These are phyloP conservation scores for Diplogelasinospora grovesii DNA, from an alignment of 495 filamentous ascomycete species.

Conservation along the genomic window DNA sequence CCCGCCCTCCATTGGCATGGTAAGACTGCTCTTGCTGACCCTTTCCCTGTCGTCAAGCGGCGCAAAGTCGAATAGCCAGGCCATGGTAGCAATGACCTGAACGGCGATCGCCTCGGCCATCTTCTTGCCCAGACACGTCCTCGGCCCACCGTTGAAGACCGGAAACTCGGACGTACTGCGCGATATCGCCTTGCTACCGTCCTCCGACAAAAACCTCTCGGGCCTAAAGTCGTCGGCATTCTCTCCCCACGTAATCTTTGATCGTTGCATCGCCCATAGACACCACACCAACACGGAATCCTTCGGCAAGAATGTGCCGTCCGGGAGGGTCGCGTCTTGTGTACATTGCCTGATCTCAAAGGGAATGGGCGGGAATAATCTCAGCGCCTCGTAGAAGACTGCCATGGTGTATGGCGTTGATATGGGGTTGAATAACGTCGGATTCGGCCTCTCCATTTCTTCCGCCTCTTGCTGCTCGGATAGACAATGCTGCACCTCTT, in stretches of 20 bases:
- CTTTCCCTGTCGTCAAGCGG: constrained; percentile 37
- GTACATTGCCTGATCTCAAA: constrained; percentile 55
- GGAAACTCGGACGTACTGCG: constrained; percentile 50
- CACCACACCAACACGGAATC: constrained; percentile 51
- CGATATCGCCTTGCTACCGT: constrained; percentile 30
- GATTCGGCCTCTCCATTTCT: constrained; percentile 14
- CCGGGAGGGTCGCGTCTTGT: constrained; percentile 44
- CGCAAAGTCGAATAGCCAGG: constrained; percentile 43
- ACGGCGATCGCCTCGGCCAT: constrained; percentile 53
- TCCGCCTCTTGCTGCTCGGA: constrained; percentile 13
- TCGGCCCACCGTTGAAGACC: constrained; percentile 54
- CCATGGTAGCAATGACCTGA: constrained; percentile 44
- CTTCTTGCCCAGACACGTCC: constrained; percentile 51
- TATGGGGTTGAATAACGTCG: constrained; percentile 33
- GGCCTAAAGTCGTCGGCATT: constrained; percentile 49
- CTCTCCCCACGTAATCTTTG: constrained; percentile 46
- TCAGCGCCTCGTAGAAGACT: constrained; percentile 50
- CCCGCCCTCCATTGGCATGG: constrained; percentile 55
- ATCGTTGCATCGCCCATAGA: constrained; percentile 55
- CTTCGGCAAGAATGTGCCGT: constrained; percentile 50
- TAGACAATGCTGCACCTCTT: no score
- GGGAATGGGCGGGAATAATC: constrained; percentile 54
- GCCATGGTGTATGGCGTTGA: constrained; percentile 48
- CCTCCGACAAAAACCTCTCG: constrained; percentile 42
- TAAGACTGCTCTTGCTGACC: constrained; percentile 50